Percentiles rank a stretch among this genome's conserved stretches.
phyloP scores from a whole-genome alignment of 2,329 filamentous ascomycete species.

The Pyricularia pennisetigena region DNA sequence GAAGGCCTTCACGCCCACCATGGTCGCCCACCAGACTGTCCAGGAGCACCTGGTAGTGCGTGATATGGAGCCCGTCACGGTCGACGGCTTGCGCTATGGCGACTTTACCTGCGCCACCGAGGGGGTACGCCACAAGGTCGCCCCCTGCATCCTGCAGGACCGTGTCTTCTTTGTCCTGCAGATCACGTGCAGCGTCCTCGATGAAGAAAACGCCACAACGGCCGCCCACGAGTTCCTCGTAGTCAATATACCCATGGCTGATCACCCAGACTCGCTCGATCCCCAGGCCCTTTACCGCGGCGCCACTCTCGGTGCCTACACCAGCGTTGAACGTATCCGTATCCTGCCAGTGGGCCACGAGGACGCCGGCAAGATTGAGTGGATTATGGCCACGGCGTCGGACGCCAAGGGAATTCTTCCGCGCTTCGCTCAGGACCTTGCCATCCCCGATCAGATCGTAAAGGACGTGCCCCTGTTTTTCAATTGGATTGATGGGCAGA shows the following conservation, averaged over 20 bases:
- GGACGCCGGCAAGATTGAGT: slow-evolving; percentile 44
- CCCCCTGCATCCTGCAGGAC: slow-evolving; percentile 45
- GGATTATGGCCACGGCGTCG: slow-evolving; percentile 70
- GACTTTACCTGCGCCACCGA: slow-evolving; percentile 40
- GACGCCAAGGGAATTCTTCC: slow-evolving; percentile 61
- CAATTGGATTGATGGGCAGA: slow-evolving; percentile 32
- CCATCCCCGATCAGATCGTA: slow-evolving; percentile 50
- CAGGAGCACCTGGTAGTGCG: slow-evolving; percentile 23
- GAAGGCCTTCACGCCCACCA: slow-evolving; percentile 45
- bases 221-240: slow-evolving; percentile 39
- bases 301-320: slow-evolving; percentile 50
- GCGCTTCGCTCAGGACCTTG: slow-evolving; percentile 53
- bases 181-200: slow-evolving; percentile 37
- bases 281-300: slow-evolving; percentile 24
- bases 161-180: slow-evolving; percentile 60
- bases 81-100: slow-evolving; percentile 25
- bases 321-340: slow-evolving; percentile 53
- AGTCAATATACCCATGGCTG: slow-evolving; percentile 44
- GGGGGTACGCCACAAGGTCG: slow-evolving; percentile 57
- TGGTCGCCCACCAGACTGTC: slow-evolving; percentile 21
- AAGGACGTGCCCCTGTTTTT: slow-evolving; percentile 66
- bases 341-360: slow-evolving; percentile 24
- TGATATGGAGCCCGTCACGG: slow-evolving; percentile 19
- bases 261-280: slow-evolving; percentile 18
- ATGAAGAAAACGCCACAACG: slow-evolving; percentile 15